Evolutionary conservation across 1,284 basidiomycete genomes (phyloP), one percentile per base, ranked within the genome.

Genomic region (Spongiforma sp.): DNA sequence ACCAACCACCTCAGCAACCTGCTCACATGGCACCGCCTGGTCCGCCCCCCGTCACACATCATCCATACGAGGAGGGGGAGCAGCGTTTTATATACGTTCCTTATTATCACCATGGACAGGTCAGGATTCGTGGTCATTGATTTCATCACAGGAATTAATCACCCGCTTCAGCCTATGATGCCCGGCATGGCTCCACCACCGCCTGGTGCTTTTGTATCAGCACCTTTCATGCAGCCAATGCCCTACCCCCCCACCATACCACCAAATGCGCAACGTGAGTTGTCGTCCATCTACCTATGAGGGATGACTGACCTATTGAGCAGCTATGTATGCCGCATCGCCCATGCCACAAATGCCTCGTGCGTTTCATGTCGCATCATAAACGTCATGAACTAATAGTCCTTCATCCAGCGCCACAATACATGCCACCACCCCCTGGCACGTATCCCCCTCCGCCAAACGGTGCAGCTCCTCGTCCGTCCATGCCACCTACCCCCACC

Each of bases 401-500:
- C 57, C 39, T 52, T 62, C 3, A 54, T 63, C 33, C 65, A 88
- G 87, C 87, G 33, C 87, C 87, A 28, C 85, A 87, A 60, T 93
- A 91, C 74, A 91, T 93, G 88, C 86, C 78, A 52, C 88, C 86
- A 43, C 88, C 86, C 5, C 89, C 89, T 61, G 89, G 86, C 60
- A 80, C 86, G 57, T 91, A 90, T 71, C 89, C 89, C 34, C 87
- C 88, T 4, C 90, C 88, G 55, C 90, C 91, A 30, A 92, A 91
- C 70, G 89, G 89, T 56, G 85, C 84, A 54, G 90, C 85, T 32
- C 89, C 87, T 36, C 85, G 93, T 69, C 90, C 90, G 34, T 93
- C 92, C 30, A 93, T 93, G 89, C 93, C 93, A 26, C 91, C 93
- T 14, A 93, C 92, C 15, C 93, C 93, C 6, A 92, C 93, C 66